Evolutionary conservation across 192 early-diverging fungal genomes (phyloP), one percentile per base, ranked within the genome.

Genomic region (Gonapodya sp.): DNA sequence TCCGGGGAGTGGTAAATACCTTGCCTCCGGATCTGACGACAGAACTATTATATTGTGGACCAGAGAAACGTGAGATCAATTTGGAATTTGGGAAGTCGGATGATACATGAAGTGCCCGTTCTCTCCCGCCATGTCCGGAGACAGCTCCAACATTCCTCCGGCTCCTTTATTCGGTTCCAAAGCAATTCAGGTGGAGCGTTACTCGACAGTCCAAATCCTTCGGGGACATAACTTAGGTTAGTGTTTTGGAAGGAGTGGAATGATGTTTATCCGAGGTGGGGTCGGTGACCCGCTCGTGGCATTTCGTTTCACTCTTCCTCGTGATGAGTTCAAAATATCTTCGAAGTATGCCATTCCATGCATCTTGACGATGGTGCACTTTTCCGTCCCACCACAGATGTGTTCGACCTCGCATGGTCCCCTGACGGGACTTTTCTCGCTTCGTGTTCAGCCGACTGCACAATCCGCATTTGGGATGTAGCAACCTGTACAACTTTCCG

Each of bases 11-110:
- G 94, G 94, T 0, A 87, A 83, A 73, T 93, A 93, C 78, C 83
- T 99, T 72, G 97, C 97, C 8, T 92, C 93, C 0, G 94, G 96
- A 31, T 94, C 96, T 0, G 97, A 99, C 84, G 97, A 99, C 82
- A 92, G 89, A 84, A 91, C 92, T n/a, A 91, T 99, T 72, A 89
- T 97, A 77, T 92, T 99, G 18, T 99, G 95, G 95, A 91, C 93
- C 82, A 83, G 89, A 75, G 95, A 96, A 82, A 87, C 82, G 87
- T 89, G 86, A 73, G 81, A 1, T 0, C 0, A 16, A 0, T 36
- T 34, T n/a, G 1, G n/a, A n/a, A n/a, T n/a, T n/a, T n/a, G n/a
- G n/a, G n/a, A n/a, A n/a, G n/a, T n/a, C n/a, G n/a, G n/a, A n/a
- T n/a, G n/a, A n/a, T n/a, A n/a, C n/a, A n/a, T n/a, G n/a, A n/a